A percentile compares a stretch with the other conserved stretches of the same genome.
Evolutionary conservation across 1,284 basidiomycete species (phyloP).

Genomic region (Trichosporon sp.): DNA sequence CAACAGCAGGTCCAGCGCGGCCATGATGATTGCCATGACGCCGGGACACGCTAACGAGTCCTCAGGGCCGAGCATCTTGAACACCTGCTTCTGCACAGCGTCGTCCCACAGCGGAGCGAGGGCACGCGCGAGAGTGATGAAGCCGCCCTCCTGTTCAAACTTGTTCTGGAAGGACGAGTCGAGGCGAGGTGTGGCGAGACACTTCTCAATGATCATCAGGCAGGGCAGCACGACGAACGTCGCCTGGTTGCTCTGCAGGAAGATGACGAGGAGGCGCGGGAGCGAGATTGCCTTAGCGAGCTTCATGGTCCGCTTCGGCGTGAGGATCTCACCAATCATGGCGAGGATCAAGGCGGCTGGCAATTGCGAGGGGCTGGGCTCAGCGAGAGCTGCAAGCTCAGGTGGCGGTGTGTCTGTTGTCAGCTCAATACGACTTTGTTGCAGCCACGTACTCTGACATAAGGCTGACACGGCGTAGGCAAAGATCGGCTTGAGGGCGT

Average conservation of each 20-base stretch:
- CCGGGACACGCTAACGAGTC: slow-evolving; percentile 38
- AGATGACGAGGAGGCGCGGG: slow-evolving; percentile 55
- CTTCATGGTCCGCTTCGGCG: slow-evolving; percentile 46
- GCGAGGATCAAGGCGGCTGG: slow-evolving; percentile 46
- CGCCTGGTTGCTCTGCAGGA: slow-evolving; percentile 53
- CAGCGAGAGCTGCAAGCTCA: slow-evolving; percentile 27
- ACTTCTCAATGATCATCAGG: slow-evolving; percentile 46
- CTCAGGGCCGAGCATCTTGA: slow-evolving; percentile 35
- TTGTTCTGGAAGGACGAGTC: slow-evolving; percentile 49
- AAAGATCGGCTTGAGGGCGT: slow-evolving; percentile 75
- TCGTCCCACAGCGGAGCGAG: slow-evolving; percentile 46
- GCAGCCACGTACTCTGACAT: slow-evolving; percentile 63
- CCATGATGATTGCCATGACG: slow-evolving; percentile 41
- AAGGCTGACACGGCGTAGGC: slow-evolving; percentile 82
- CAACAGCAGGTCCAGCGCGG: slow-evolving; percentile 47
- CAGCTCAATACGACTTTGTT: not conserved
- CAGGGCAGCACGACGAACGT: slow-evolving; percentile 50
- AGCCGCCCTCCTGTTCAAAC: slow-evolving; percentile 55
- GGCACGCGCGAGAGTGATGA: slow-evolving; percentile 47
- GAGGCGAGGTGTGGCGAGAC: slow-evolving; percentile 44
- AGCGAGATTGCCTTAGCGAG: slow-evolving; percentile 52
- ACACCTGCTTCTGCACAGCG: slow-evolving; percentile 44
- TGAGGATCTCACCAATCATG: slow-evolving; percentile 45
- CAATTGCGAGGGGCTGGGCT: slow-evolving; percentile 44
- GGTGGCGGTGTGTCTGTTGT: slow-evolving; percentile 15